Evolutionary conservation across 1,139 yeast genomes (phyloP).

Genomic region (Meyerozyma carpophila): DNA sequence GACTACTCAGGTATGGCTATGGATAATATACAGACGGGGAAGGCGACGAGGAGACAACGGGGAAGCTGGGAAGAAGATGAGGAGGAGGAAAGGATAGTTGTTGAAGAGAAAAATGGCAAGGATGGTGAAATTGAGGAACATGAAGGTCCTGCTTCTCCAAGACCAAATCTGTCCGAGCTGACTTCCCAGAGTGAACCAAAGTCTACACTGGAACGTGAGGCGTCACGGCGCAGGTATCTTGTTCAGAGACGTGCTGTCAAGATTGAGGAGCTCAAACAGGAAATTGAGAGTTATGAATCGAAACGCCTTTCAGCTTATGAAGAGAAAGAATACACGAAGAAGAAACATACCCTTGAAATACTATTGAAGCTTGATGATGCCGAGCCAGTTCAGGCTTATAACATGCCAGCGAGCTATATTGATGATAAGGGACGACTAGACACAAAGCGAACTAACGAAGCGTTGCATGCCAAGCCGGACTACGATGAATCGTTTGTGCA

Average conservation of each 20-base stretch:
- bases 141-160: no score
- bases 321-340: conserved; percentile 50
- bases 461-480: conserved; percentile 29
- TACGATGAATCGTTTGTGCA: conserved; percentile 10
- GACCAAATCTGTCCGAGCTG: background rate
- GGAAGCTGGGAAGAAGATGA: conserved; percentile 6
- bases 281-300: conserved; percentile 43
- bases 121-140: no score
- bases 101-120: no score
- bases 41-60: conserved; percentile 16
- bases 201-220: background rate
- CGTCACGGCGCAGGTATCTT: conserved; percentile 23
- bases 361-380: conserved; percentile 32
- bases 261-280: conserved; percentile 21
- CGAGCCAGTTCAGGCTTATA: conserved; percentile 28
- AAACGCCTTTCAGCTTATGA: conserved; percentile 45
- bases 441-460: conserved; percentile 39
- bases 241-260: conserved; percentile 24
- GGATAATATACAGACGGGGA: conserved; percentile 11
- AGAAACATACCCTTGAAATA: conserved; percentile 40
- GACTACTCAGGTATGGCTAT: background rate
- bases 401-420: conserved; percentile 53
- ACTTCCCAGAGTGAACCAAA: background rate
- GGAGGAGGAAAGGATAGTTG: conserved; percentile 3
- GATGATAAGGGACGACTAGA: conserved; percentile 50